Evolutionary conservation across 805 yeast genomes (phyloP), one percentile per base, ranked within the genome.

Genomic region (Saccharomycopsis fibuligera): DNA sequence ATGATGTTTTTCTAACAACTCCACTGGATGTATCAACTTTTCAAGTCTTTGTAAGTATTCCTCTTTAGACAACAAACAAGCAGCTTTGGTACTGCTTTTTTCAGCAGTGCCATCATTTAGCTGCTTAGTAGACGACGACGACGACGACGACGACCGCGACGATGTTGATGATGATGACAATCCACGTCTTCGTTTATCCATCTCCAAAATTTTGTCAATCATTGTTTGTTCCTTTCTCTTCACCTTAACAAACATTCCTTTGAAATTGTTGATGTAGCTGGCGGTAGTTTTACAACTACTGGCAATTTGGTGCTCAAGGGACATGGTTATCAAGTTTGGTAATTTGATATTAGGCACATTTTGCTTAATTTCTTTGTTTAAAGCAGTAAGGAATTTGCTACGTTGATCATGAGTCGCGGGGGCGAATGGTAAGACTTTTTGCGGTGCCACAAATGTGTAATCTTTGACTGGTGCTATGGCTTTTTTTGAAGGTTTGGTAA

Each of bases 381-480:
- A 12, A 17, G 41, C 16, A n/a, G 22, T 29, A 19, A 51, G 23
- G 29, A 48, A 51, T 16, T 45, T 51, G 21, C 33, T 30, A 10
- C 54, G 40, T 19, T 48, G 49, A 21, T 44, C 49, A 6, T 51
- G 51, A 1, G 52, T 31, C 14, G 47, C 38, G 2, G 54, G 54
- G 2, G 54, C 48, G 38, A 29, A 44, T 2, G 54, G 54, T 16
- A 29, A 6, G 10, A 51, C 33, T 9, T 30, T 24, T 9, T 30
- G 29, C 9, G 49, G 45, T 23, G 41, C 41, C 9, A 38, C 8
- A 6, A 5, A 5, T 23, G 22, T 12, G 9, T 6, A n/a, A 21
- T 30, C 29, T n/a, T 27, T 25, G 6, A 6, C 10, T 21, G 42
- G 42, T n/a, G n/a, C n/a, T n/a, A n/a, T n/a, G n/a, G n/a, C n/a